Evolutionary conservation across 768 basidiomycete genomes (phyloP), one percentile per base, ranked within the genome.

Genomic region (Ramaria sp.): DNA sequence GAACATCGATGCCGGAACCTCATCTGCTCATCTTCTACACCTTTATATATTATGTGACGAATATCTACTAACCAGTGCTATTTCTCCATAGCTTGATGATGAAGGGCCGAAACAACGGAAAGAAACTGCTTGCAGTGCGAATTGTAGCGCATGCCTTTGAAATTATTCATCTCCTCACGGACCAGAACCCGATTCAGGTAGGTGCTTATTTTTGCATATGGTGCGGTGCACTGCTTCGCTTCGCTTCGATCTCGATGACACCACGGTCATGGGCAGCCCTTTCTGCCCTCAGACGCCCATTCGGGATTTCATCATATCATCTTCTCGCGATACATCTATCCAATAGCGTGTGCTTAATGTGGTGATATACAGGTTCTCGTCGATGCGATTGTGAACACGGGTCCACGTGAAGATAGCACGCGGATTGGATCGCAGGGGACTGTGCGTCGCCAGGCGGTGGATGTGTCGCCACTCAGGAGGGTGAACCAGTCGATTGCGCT

Each of bases 81-180:
- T 34, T 8, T 34, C 13, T 9, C 9, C 32, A 34, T 4, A 95
- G 92, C 71, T 74, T 99, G 69, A 99, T 99, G 96, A 99, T 99
- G 96, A 96, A 98, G 77, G 96, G 96, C 58, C 93, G 96, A 73
- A 99, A 98, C 85, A 98, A 94, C 75, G 96, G 96, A 68, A 97
- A 98, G 79, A 98, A 98, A 76, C 84, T 98, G 69, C 74, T 99
- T 71, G 86, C 96, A 65, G 90, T 99, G 71, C 92, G 96, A 73
- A 99, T 99, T 66, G 96, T 99, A 66, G 89, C 92, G 57, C 96
- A 99, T 72, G 89, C 96, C 34, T 99, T 99, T 70, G 96, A 99
- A 76, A 94, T 99, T 71, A 94, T 98, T 75, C 88, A 98, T 78
- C 92, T 99, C 71, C 88, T 99, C 72, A 92, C 91, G 64, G 96